phyloP scores from a whole-genome alignment of 1,284 basidiomycete species.

The Polyporus tsugae region DNA sequence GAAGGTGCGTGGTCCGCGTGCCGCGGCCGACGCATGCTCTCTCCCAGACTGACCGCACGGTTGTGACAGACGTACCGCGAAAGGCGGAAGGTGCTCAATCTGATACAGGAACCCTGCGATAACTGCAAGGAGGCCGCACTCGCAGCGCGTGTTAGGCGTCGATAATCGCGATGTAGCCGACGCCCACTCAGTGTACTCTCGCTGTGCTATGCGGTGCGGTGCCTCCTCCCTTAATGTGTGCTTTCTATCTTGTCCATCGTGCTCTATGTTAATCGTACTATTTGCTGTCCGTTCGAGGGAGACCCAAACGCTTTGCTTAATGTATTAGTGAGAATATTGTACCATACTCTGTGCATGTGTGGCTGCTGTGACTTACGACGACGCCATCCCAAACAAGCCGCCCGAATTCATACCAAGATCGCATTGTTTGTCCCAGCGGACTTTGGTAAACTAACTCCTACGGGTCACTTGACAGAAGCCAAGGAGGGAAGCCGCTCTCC shows the following conservation, averaged over 20 bases:
- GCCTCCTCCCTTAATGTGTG: slow-evolving; percentile 13
- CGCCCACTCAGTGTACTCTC: slow-evolving; percentile 11
- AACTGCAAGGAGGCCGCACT: slow-evolving; percentile 48
- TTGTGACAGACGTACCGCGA: slow-evolving; percentile 48
- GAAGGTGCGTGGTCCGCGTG: slow-evolving; percentile 34
- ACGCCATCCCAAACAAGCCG: not conserved
- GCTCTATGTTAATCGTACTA: not conserved
- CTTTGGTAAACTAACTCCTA: slow-evolving; percentile 27
- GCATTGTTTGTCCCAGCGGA: slow-evolving; percentile 12
- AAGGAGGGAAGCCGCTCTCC: slow-evolving; percentile 19
- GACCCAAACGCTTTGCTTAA: not conserved
- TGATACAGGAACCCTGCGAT: slow-evolving; percentile 61
- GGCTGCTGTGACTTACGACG: not conserved
- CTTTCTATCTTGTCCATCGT: slow-evolving; percentile 21
- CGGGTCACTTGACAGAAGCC: slow-evolving; percentile 27
- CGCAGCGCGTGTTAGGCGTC: slow-evolving; percentile 39
- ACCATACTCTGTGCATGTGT: not conserved
- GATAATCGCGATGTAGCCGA: slow-evolving; percentile 19
- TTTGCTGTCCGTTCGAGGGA: not conserved
- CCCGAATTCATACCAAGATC: not conserved
- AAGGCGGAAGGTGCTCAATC: slow-evolving; percentile 52
- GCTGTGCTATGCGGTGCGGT: slow-evolving; percentile 6
- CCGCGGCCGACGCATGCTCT: not conserved
- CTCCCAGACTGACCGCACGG: slow-evolving; percentile 9
- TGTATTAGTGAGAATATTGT: not conserved